Conservation (phyloP, 495 filamentous ascomycete genomes). For the Aspergillus egyptiacus region DNA sequence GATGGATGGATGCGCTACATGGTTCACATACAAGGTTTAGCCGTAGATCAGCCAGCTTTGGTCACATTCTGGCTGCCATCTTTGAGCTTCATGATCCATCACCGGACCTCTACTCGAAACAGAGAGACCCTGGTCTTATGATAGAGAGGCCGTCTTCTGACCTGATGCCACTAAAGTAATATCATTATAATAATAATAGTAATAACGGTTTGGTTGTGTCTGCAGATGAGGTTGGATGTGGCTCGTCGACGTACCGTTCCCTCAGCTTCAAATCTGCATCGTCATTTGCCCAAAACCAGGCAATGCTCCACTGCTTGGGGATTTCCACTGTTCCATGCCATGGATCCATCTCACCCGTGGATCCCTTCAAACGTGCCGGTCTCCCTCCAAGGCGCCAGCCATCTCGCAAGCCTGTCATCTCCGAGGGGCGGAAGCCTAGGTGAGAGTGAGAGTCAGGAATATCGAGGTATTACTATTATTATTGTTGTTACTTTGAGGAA, state of each 20-base stretch:
- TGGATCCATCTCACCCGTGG: not conserved
- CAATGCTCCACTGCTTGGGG: not conserved
- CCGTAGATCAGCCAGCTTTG: too few species aligned
- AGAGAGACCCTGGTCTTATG: too few species aligned
- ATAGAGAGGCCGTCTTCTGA: not conserved
- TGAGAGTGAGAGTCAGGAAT: too few species aligned
- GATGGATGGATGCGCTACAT: not conserved
- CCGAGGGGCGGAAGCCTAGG: not conserved
- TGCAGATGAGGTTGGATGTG: not conserved
- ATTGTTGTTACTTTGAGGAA: too few species aligned
- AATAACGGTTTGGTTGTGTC: too few species aligned
- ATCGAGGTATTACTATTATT: too few species aligned
- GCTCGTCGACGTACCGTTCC: too few species aligned
- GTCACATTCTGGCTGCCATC: not conserved
- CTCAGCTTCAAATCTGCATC: not conserved
- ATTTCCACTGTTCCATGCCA: not conserved
- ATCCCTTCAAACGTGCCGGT: conserved; percentile 1
- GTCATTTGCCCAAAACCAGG: not conserved
- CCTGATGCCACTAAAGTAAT: not conserved
- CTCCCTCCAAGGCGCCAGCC: not conserved
- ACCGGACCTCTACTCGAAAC: not conserved
- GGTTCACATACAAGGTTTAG: not conserved
- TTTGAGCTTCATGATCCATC: not conserved
- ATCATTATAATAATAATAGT: not conserved
- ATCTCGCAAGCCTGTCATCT: not conserved